Percentiles rank a stretch among this genome's conserved stretches.
phyloP scores from a whole-genome alignment of 2,329 filamentous ascomycete genomes.

The Penicillium brevicompactum region DNA sequence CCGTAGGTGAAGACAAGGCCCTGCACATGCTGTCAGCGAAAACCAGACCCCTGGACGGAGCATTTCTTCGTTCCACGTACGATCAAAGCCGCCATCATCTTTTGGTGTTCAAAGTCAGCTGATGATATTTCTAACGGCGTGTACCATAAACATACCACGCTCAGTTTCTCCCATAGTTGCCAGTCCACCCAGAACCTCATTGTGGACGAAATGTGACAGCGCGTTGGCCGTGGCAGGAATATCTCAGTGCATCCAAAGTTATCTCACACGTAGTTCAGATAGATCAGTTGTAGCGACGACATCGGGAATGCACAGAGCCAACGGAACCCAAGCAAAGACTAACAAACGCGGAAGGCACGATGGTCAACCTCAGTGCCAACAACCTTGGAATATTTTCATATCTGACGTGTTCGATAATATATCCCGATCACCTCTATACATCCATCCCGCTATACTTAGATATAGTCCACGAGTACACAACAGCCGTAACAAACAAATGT shows the following conservation, averaged over 20 bases:
- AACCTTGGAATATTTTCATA: no score
- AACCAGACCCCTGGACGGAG: neutral
- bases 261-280: no score
- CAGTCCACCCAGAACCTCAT: constrained; percentile 67
- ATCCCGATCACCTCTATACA: no score
- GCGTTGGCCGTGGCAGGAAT: neutral
- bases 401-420: no score
- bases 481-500: no score
- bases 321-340: no score
- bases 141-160: constrained; percentile 67
- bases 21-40: constrained; percentile 40
- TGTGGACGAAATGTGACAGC: constrained; percentile 7
- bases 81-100: constrained; percentile 75
- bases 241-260: neutral
- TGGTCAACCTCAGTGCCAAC: no score
- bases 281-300: no score
- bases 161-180: constrained; percentile 87
- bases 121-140: neutral
- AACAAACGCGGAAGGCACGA: no score
- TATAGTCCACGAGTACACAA: no score
- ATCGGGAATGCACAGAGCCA: no score
- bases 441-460: no score
- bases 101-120: constrained; percentile 18
- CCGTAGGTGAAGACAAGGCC: constrained; percentile 69
- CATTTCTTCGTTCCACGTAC: constrained; percentile 36